A percentile compares a stretch with the other conserved stretches of the same genome.
Conservation (phyloP, 495 filamentous ascomycete genomes). For the Penicillium maclennaniae region DNA sequence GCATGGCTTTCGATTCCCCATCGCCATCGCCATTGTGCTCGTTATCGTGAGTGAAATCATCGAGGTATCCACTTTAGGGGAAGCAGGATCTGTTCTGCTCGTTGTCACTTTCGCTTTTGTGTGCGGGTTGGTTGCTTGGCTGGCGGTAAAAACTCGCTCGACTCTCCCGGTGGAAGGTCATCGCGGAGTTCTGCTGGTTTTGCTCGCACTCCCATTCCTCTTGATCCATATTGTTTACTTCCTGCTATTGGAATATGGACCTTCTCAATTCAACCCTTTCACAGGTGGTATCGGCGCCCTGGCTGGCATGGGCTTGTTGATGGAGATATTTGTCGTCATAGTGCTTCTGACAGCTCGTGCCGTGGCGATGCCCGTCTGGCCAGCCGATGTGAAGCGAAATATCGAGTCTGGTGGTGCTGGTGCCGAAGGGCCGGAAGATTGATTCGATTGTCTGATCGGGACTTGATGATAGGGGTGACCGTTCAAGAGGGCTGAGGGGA, state of each 20-base stretch:
- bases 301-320: slow-evolving; percentile 29
- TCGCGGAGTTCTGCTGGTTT: slow-evolving; percentile 18
- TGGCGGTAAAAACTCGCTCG: slow-evolving; percentile 22
- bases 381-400: neutral
- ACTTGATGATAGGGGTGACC: neutral
- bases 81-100: slow-evolving; percentile 25
- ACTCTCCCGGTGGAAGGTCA: slow-evolving; percentile 21
- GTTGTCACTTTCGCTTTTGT: slow-evolving; percentile 26
- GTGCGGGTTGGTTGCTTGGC: slow-evolving; percentile 21
- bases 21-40: slow-evolving; percentile 24
- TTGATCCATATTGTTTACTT: slow-evolving; percentile 24
- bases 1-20: slow-evolving; percentile 27
- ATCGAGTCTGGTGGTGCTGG: slow-evolving; percentile 5
- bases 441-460: neutral
- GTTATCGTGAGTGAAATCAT: slow-evolving; percentile 25
- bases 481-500: neutral
- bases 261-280: slow-evolving; percentile 20
- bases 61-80: slow-evolving; percentile 13
- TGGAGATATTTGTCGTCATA: slow-evolving; percentile 27
- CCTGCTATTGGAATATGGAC: slow-evolving; percentile 23
- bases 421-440: slow-evolving; percentile 6
- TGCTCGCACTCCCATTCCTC: slow-evolving; percentile 25
- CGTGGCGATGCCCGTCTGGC: slow-evolving; percentile 23
- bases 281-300: slow-evolving; percentile 20
- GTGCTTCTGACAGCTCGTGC: slow-evolving; percentile 24